A percentile compares a stretch with the other conserved stretches of the same genome.
These are phyloP conservation scores for Fusarium subglutinans DNA, from an alignment of 2,329 filamentous ascomycete species.

Conservation along the genomic window DNA sequence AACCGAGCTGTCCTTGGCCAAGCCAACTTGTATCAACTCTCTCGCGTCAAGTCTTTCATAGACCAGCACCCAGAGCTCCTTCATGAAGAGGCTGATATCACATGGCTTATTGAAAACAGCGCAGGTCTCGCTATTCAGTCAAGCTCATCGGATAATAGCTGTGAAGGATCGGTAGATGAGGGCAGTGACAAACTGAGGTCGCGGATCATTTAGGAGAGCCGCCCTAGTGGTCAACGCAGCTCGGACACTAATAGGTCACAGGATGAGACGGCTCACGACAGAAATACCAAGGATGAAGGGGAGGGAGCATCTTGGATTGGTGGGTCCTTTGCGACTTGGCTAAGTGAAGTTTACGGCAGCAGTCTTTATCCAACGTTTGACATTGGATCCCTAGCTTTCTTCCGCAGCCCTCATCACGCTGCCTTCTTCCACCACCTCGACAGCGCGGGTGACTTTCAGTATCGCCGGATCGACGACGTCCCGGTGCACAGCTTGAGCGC, in stretches of 20 bases:
- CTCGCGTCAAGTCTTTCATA: constrained; percentile 57
- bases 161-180: constrained; percentile 12
- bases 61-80: constrained; percentile 55
- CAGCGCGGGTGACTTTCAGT: constrained; percentile 57
- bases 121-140: neutral
- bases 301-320: constrained; percentile 35
- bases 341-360: constrained; percentile 57
- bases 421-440: constrained; percentile 62
- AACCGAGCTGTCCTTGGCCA: constrained; percentile 61
- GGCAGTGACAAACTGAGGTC: constrained; percentile 21
- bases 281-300: constrained; percentile 17
- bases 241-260: constrained; percentile 28
- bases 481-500: constrained; percentile 64
- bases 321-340: constrained; percentile 46
- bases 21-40: constrained; percentile 54
- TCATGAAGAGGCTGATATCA: constrained; percentile 58
- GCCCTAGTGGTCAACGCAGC: constrained; percentile 20
- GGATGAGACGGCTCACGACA: constrained; percentile 10
- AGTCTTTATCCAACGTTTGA: constrained; percentile 64
- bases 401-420: constrained; percentile 57
- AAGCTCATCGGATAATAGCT: neutral
- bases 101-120: constrained; percentile 54
- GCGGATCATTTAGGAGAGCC: constrained; percentile 37
- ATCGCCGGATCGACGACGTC: constrained; percentile 57
- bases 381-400: constrained; percentile 61